Conservation (phyloP, 2,329 filamentous ascomycete genomes). For the Penicillium sp. region DNA sequence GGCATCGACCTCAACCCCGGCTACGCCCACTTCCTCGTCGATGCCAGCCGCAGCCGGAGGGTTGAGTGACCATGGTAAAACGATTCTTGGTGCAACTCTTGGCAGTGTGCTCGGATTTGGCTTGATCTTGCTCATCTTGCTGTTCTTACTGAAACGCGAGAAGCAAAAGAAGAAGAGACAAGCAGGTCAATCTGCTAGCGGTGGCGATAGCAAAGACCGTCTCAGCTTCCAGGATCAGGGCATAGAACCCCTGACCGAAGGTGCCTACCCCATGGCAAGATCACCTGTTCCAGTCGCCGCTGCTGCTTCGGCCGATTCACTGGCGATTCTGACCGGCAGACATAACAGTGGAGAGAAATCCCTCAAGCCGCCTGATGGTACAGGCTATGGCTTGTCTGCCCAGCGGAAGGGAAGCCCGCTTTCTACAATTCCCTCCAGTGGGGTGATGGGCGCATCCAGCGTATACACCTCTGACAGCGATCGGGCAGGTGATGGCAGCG, state of each 20-base stretch:
- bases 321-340: conserved; percentile 43
- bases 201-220: conserved; percentile 57
- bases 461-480: conserved; percentile 23
- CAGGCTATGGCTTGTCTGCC: conserved; percentile 21
- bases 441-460: conserved; percentile 22
- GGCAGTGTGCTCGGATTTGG: conserved; percentile 77
- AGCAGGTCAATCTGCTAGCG: conserved; percentile 44
- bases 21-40: conserved; percentile 33
- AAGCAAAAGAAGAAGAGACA: conserved; percentile 58
- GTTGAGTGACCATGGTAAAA: conserved; percentile 40
- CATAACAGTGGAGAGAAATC: conserved; percentile 34
- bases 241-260: conserved; percentile 43
- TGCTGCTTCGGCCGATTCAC: conserved; percentile 38
- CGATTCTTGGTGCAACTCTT: conserved; percentile 77
- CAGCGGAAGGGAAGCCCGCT: conserved; percentile 28
- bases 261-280: conserved; percentile 47
- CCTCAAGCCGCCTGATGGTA: conserved; percentile 25
- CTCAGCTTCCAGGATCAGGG: conserved; percentile 48
- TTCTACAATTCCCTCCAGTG: conserved; percentile 32
- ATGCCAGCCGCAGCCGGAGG: conserved; percentile 31
- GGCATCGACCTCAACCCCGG: conserved; percentile 12
- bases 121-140: conserved; percentile 66
- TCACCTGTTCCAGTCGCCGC: conserved; percentile 39
- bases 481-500: conserved; percentile 16
- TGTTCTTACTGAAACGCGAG: conserved; percentile 58